Base-by-base conservation (phyloP, 1,139 yeast genomes). In the Meyerozyma athensensis region DNA sequence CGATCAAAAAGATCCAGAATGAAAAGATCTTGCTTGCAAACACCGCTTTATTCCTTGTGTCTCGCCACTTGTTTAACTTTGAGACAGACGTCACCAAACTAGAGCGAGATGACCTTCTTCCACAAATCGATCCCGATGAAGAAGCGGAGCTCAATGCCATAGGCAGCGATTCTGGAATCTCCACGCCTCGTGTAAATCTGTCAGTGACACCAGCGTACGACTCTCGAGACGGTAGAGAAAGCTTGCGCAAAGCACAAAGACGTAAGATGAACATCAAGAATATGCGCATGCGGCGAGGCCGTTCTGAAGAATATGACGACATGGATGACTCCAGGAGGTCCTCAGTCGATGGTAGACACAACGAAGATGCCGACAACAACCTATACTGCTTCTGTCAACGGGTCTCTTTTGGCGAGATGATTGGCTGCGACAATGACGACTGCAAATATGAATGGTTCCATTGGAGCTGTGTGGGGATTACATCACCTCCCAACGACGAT, bases 361-460 rank as follows among this genome's bases (percentile, higher is more conserved):
- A 39, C 16, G 90, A 81, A 37, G 89, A 81, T 46, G 86, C 84
- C 19, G 76, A 68, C 58, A 76, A 69, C 43, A 77, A 74, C 41
- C 60, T 79, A 37, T 87, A 86, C 58, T 87, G 96, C 59, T 77
- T 82, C 60, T 87, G 96, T 56, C 86, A 84, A 49, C 77, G 86
- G 45, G 89, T 84, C 0, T 84, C 95, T 1, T 85, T 81, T 62
- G 96, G 96, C 9, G 86, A 86, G 47, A 87, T 87, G 96, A 81
- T 87, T 59, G 96, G 95, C 0, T 87, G 96, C 58, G 96, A 87
- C 56, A 84, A 84, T 51, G 79, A 77, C 14, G 80, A 80, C 46
- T 87, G 96, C 64, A 76, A 80, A 46, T 80, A 69, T 51, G 96
- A 86, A 56, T 87, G 96, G 96, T 87, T 86, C 58, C 92, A 83